A percentile compares a stretch with the other conserved stretches of the same genome.
Evolutionary conservation across 768 basidiomycete species (phyloP).

Genomic region (Lepiota venenata): DNA sequence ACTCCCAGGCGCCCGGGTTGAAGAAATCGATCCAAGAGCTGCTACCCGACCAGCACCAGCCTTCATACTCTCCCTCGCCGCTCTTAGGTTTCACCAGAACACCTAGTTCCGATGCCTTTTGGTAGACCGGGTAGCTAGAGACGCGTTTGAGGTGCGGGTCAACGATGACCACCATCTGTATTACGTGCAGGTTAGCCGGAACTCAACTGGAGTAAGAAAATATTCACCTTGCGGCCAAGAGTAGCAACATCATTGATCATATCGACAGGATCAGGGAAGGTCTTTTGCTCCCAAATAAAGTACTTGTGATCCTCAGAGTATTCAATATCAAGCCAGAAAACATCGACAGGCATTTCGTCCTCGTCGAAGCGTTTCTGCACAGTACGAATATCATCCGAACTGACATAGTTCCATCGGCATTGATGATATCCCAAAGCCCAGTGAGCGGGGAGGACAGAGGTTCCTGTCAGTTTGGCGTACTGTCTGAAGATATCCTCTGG

Average conservation of each 20-base stretch:
- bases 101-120: slow-evolving; percentile 77
- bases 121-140: slow-evolving; percentile 76
- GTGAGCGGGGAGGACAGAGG: slow-evolving; percentile 82
- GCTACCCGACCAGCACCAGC: slow-evolving; percentile 98
- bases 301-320: slow-evolving; percentile 94
- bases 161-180: slow-evolving; percentile 94
- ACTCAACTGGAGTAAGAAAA: background rate
- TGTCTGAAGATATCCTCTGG: slow-evolving; percentile 81
- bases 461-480: slow-evolving; percentile 82
- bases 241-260: slow-evolving; percentile 91
- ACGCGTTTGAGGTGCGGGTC: slow-evolving; percentile 95
- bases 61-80: slow-evolving; percentile 86
- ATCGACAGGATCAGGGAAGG: slow-evolving; percentile 90
- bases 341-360: slow-evolving; percentile 92
- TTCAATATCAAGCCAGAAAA: slow-evolving; percentile 97
- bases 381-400: slow-evolving; percentile 79
- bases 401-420: slow-evolving; percentile 97
- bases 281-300: slow-evolving; percentile 93
- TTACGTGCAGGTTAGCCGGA: background rate
- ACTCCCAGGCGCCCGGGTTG: slow-evolving; percentile 84
- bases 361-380: slow-evolving; percentile 91
- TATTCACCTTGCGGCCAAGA: slow-evolving; percentile 72
- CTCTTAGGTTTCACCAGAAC: slow-evolving; percentile 80
- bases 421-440: slow-evolving; percentile 96
- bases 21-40: slow-evolving; percentile 98